Base-by-base conservation (phyloP, 2,329 filamentous ascomycete genomes). In the Graphium sp. region DNA sequence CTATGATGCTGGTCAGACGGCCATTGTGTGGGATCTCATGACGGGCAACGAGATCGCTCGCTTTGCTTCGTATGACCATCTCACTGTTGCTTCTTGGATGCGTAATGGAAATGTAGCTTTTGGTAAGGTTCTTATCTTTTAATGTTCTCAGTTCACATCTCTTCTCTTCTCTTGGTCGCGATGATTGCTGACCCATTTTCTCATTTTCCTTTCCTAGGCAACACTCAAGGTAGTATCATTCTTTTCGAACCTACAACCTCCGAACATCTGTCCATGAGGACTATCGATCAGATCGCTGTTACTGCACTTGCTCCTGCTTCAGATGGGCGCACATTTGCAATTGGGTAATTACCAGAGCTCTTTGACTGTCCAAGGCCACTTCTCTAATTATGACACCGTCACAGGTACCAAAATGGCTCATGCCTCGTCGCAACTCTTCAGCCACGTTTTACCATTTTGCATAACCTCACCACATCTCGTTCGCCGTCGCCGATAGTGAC, bases 1-100 rank as follows among this genome's bases (percentile, higher is more conserved):
- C 55, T 94, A 93, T 44, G 89, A 98, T 59, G 69, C 70, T 12
- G 77, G 82, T 21, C 81, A 87, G 50, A 93, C 82, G 1, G 83
- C 85, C 4, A 93, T 95, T 45, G 82, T 95, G 6, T 98, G 89
- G 89, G 87, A 98, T 53, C 63, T 94, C 35, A 73, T 91, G 56
- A 91, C 83, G 0, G 89, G 89, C 27, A 74, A 84, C 34, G 84
- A 94, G 51, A 67, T 94, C 33, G 75, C 87, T 22, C 70, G 85
- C n/a, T 95, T 95, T 55, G 75, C 77, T 15, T 89, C 85, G 0
- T 94, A 92, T 45, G 83, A 92, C 44, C 71, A 80, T 39, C 66
- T 95, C 37, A 75, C 74, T 14, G 76, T 82, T 18, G 87, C 85
- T 21, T 66, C 80, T 9, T 98, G 89, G 83, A 94, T 98, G 85